Evolutionary conservation across 805 yeast species (phyloP).

Genomic region (Wickerhamomyces rabaulensis): DNA sequence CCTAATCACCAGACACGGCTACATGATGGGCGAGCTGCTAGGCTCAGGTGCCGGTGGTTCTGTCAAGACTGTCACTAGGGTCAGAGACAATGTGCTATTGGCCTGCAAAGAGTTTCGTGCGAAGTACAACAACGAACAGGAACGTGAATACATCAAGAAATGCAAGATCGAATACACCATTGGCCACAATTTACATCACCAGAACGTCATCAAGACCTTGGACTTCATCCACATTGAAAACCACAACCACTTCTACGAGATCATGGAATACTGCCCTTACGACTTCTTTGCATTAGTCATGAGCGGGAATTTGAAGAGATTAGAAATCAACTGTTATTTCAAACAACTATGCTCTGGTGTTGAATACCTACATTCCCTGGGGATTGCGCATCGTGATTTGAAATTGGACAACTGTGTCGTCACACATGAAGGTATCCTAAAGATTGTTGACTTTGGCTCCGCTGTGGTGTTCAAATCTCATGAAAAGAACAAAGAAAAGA

Average conservation of each 20-base stretch:
- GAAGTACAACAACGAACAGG: conserved; percentile 60
- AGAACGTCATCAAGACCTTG: conserved; percentile 72
- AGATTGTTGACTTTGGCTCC: conserved; percentile 78
- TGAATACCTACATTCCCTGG: conserved; percentile 66
- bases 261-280: conserved; percentile 82
- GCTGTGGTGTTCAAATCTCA: conserved; percentile 78
- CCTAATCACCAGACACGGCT: conserved; percentile 56
- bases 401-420: conserved; percentile 82
- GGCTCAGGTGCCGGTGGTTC: conserved; percentile 91
- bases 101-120: conserved; percentile 83
- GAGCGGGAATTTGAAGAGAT: conserved; percentile 79
- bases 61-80: conserved; percentile 65
- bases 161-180: conserved; percentile 88
- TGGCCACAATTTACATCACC: conserved; percentile 77
- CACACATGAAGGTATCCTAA: conserved; percentile 65
- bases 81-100: conserved; percentile 64
- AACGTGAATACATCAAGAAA: conserved; percentile 77
- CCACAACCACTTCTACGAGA: conserved; percentile 65
- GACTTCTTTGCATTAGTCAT: conserved; percentile 85
- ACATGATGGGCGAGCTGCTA: conserved; percentile 59
- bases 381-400: conserved; percentile 78
- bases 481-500: conserved; percentile 47
- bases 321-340: conserved; percentile 76
- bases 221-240: conserved; percentile 43
- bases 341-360: conserved; percentile 73